A percentile compares a stretch with the other conserved stretches of the same genome.
These are phyloP conservation scores for Galerina marginata DNA, from an alignment of 768 basidiomycete genomes.

Conservation along the genomic window DNA sequence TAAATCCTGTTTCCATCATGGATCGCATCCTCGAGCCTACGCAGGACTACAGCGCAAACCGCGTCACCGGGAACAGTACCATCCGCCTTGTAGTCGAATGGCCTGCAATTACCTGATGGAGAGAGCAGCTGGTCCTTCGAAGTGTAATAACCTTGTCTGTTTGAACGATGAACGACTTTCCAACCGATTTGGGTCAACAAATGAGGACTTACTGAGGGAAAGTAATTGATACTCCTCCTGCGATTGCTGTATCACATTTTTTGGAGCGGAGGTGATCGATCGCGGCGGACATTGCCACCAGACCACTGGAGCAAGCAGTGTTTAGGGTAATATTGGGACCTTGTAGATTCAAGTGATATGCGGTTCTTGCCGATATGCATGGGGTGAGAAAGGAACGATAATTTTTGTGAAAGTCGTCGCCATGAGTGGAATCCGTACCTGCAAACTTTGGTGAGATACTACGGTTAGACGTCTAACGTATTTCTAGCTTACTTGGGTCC, in stretches of 20 bases:
- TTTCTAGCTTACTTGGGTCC: not conserved
- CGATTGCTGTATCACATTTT: not conserved
- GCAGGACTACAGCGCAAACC: not conserved
- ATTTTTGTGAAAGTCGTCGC: not conserved
- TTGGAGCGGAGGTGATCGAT: not conserved
- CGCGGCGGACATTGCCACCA: not conserved
- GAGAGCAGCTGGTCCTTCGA: not conserved
- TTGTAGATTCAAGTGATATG: not conserved
- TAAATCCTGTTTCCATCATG: slow-evolving; percentile 1
- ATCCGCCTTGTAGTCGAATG: not conserved
- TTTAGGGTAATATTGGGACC: not conserved
- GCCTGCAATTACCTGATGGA: not conserved
- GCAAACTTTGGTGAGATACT: too few species aligned
- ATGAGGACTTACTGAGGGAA: not conserved
- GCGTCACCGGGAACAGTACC: slow-evolving; percentile 1
- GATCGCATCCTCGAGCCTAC: not conserved
- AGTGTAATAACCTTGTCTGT: not conserved
- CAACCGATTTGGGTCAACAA: too few species aligned
- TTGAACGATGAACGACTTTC: too few species aligned
- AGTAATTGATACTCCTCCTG: not conserved
- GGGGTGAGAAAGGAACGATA: not conserved
- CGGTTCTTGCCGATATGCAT: not conserved
- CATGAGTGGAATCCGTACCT: not conserved
- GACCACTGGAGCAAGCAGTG: not conserved
- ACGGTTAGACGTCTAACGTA: too few species aligned